Evolutionary conservation across 1,284 basidiomycete species (phyloP), one percentile per base, ranked within the genome.

Genomic region (Malassezia slooffiae): DNA sequence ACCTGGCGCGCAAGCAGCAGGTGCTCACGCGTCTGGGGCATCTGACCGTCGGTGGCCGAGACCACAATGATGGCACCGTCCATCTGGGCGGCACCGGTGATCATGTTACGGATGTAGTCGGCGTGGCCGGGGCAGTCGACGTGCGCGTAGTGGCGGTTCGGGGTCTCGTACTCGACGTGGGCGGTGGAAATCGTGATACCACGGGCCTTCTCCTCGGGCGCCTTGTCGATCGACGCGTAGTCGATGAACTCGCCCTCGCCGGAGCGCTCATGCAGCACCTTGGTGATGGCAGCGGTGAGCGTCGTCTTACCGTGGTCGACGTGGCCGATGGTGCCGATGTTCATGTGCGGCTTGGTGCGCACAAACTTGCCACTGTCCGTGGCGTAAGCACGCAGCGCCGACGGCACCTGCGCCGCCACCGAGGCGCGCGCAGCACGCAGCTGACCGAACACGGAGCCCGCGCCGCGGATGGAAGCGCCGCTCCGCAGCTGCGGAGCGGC

Each of bases 11-110:
- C 91, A 44, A 99, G 80, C 38, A 97, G 80, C 58, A 99, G 74
- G 74, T 99, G 93, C 76, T 99, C 93, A 62, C 91, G 82, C 43
- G 93, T 99, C 74, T 97, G 93, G 44, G 93, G 93, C 93, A 99
- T 99, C 74, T 96, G 90, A 62, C 93, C 93, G 70, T 99, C 93
- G 20, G 88, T 93, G 17, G 93, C 93, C 41, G 93, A 95, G 29
- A 99, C 93, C 60, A 99, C 74, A 38, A 73, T 72, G 58, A 73
- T 73, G 43, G 72, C 72, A 36, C 72, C 72, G 52, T 95, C 91
- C 83, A 99, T 95, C 72, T 97, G 93, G 37, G 93, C 90, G 46
- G 91, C 91, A 75, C 91, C 91, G 52, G 93, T 97, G 70, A 97
- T 97, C 91, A 97, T 97, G 79, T 95, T 95, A 72, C 66, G 62